Evolutionary conservation across 78 protist genomes (phyloP), one percentile per base, ranked within the genome.

Genomic region (Guillardia theta): DNA sequence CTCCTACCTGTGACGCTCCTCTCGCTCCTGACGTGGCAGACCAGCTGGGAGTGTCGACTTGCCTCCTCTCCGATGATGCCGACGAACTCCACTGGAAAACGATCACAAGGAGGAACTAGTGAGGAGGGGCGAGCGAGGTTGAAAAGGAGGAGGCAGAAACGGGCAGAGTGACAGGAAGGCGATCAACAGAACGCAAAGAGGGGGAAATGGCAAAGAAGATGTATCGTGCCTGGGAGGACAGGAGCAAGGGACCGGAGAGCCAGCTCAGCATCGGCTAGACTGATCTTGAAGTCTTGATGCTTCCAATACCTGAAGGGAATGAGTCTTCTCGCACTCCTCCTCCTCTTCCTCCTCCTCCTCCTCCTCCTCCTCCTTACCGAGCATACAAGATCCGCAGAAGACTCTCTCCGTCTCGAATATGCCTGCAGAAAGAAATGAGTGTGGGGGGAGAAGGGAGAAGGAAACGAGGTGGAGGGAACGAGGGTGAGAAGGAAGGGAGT

Each of bases 61-160:
- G 90, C 90, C 90, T 78, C 90, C 50, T 58, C 70, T 30, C 70
- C 70, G 70, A 58, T n/a, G n/a, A n/a, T n/a, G n/a, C n/a, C n/a
- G n/a, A n/a, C n/a, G n/a, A n/a, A n/a, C n/a, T n/a, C n/a, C n/a
- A n/a, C n/a, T n/a, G n/a, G n/a, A n/a, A n/a, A n/a, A n/a, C n/a
- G n/a, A n/a, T n/a, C n/a, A n/a, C n/a, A n/a, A n/a, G n/a, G n/a
- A n/a, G n/a, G n/a, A n/a, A n/a, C n/a, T n/a, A n/a, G n/a, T n/a
- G n/a, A n/a, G n/a, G n/a, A n/a, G n/a, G n/a, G n/a, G n/a, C n/a
- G n/a, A n/a, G n/a, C n/a, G n/a, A n/a, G n/a, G n/a, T n/a, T n/a
- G n/a, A n/a, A n/a, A n/a, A n/a, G n/a, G n/a, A n/a, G n/a, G n/a
- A n/a, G n/a, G n/a, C n/a, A n/a, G n/a, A n/a, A n/a, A n/a, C n/a